Evolutionary conservation across 1,139 yeast species (phyloP), one percentile per base, ranked within the genome.

Genomic region (Suhomyces panamericanus): DNA sequence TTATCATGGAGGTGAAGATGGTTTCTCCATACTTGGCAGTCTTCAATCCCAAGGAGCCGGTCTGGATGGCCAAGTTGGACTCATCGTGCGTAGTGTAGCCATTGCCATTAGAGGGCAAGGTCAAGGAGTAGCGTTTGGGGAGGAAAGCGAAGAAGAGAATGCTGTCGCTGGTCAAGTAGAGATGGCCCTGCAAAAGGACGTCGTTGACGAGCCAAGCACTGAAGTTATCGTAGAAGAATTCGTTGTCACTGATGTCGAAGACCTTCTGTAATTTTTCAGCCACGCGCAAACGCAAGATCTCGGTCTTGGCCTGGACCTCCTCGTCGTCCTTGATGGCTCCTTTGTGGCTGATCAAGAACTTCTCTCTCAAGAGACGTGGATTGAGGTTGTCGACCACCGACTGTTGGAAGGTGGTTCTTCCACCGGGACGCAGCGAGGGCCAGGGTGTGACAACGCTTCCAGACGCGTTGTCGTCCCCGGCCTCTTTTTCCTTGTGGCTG

Each of bases 181-280:
- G 62, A 55, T 87, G 91, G 2, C 98, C 98, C 61, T 90, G 97
- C 27, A 90, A 66, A 31, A 91, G 67, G 1, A 91, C 95, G 56
- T 88, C 96, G 49, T 83, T 79, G 44, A 89, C 72, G 34, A 91
- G 67, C 96, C 96, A 91, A 29, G 90, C 81, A 6, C 85, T 77
- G 56, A 75, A 86, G 51, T 83, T 83, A 12, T 77, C 77, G 34
- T 75, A 58, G 49, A 83, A 75, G 24, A 63, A 61, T 50, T 84
- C 90, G 36, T 74, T 73, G 28, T 73, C 76, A 14, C 65, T 63
- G 17, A 84, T 49, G 9, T 64, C 62, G 50, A 74, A 73, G 2
- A 69, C 73, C 32, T 57, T 56, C 46, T 67, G 67, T 34, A 74
- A 56, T 47, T 71, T 68, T 13, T 64, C 64, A 2, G 78, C 78